Conservation (phyloP, 2,329 filamentous ascomycete species). For the Triangularia verruculosa region DNA sequence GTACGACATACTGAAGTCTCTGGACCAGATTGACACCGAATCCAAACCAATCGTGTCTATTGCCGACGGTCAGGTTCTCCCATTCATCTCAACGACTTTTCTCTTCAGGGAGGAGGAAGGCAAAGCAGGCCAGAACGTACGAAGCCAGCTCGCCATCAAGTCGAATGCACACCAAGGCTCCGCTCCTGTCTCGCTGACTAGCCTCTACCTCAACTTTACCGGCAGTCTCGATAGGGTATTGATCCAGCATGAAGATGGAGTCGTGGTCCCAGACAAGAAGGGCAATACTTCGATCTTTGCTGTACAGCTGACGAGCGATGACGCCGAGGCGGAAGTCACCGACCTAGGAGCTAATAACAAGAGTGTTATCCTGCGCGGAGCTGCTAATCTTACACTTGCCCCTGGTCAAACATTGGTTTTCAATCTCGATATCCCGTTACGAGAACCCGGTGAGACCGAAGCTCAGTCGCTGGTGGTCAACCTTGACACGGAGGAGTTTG, state of each 20-base stretch:
- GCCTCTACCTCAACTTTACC: constrained; percentile 53
- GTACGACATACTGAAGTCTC: constrained; percentile 57
- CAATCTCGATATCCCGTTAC: constrained; percentile 68
- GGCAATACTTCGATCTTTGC: constrained; percentile 27
- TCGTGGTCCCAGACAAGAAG: constrained; percentile 16
- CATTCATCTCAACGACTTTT: constrained; percentile 42
- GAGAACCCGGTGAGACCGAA: constrained; percentile 76
- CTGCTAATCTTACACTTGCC: constrained; percentile 61
- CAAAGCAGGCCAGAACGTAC: constrained; percentile 58
- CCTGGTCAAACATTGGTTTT: constrained; percentile 69
- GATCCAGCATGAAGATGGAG: constrained; percentile 42
- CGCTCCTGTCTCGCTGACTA: constrained; percentile 49
- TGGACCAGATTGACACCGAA: constrained; percentile 47
- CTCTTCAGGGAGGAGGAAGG: constrained; percentile 57
- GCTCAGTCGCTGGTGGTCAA: constrained; percentile 62
- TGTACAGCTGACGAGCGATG: constrained; percentile 30
- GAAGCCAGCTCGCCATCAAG: constrained; percentile 55
- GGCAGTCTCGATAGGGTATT: constrained; percentile 56
- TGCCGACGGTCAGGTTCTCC: constrained; percentile 40
- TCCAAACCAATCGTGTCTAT: constrained; percentile 50
- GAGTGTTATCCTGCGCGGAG: constrained; percentile 38
- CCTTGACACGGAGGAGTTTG: constrained; percentile 63
- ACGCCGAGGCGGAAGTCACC: constrained; percentile 29
- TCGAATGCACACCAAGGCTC: constrained; percentile 55
- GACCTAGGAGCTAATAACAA: constrained; percentile 27